Evolutionary conservation across 805 yeast species (phyloP).

Genomic region (Candida silvicultrix): DNA sequence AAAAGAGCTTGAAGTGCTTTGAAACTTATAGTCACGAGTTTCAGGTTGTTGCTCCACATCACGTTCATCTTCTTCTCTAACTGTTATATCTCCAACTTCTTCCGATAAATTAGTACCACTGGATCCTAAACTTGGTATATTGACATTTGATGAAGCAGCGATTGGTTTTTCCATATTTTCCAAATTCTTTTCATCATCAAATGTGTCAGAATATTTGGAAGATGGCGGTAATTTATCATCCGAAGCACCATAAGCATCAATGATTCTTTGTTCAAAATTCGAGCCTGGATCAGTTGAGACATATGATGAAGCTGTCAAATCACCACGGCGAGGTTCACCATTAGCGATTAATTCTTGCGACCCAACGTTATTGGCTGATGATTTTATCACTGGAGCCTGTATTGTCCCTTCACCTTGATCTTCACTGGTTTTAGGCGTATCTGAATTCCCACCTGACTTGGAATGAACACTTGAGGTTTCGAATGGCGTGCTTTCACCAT

Average conservation of each 20-base stretch:
- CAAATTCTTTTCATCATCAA: conserved; percentile 2
- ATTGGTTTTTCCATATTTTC: conserved; percentile 17
- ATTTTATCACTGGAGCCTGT: not conserved
- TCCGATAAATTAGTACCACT: conserved; percentile 14
- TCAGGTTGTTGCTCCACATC: conserved; percentile 4
- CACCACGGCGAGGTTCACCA: not conserved
- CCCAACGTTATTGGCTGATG: not conserved
- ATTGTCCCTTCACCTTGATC: not conserved
- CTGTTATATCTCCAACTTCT: conserved; percentile 20
- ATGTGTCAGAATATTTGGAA: not conserved
- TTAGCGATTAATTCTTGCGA: not conserved
- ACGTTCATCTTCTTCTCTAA: conserved; percentile 13
- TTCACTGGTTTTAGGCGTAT: not conserved
- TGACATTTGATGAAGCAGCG: conserved; percentile 22
- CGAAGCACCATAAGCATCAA: conserved; percentile 19
- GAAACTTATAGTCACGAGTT: not conserved
- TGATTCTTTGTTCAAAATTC: conserved; percentile 19
- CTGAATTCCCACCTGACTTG: not conserved
- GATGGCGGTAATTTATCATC: conserved; percentile 9
- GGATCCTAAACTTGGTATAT: conserved; percentile 17
- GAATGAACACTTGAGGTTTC: not conserved
- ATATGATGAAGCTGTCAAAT: conserved; percentile 8
- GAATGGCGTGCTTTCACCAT: not conserved
- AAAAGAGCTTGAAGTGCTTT: conserved; percentile 9
- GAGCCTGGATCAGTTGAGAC: conserved; percentile 12